Evolutionary conservation across 2,329 filamentous ascomycete genomes (phyloP), one percentile per base, ranked within the genome.

Genomic region (Talaromyces sp.): DNA sequence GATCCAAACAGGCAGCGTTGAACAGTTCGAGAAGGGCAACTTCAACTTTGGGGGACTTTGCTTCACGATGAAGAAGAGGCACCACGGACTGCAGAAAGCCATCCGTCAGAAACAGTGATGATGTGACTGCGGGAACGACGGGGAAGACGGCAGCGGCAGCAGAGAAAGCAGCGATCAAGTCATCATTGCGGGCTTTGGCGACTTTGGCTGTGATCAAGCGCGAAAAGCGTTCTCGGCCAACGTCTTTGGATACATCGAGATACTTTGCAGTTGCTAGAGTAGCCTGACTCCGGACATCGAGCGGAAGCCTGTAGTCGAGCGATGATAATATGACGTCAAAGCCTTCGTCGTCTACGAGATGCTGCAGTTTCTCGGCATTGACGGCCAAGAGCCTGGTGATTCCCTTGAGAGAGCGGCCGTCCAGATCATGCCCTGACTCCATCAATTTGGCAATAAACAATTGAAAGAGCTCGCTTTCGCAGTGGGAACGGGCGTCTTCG

Each of bases 61-160:
- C 90, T 72, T 88, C 92, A 67, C 88, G 85, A 65, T 89, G 84
- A 75, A 96, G 89, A 59, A 96, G 80, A 15, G 89, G 86, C 17
- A 89, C 88, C 7, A 98, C 83, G 60, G 86, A 88, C 62, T 86
- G 81, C 53, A 97, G 80, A 70, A 99, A 98, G 3, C 91, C 91
- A 66, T 96, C 91, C 39, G 88, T 92, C 61, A 98, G 84, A 73
- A 99, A 97, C 42, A 98, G 81, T 62, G 87, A 82, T 3, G 91
- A 83, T 1, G 88, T 91, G 51, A 91, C 84, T 60, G 88, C 84
- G 3, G 92, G 89, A 2, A 91, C 86, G 58, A 99, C 84, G 1
- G 95, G 93, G 72, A 99, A 99, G 9, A 96, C 85, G 25, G 88
- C 86, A 1, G 92, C 87, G 6, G 92, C 92, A n/a, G 93, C 92